These are phyloP conservation scores for Fusarium musae DNA, from an alignment of 2,329 filamentous ascomycete species.

Conservation along the genomic window DNA sequence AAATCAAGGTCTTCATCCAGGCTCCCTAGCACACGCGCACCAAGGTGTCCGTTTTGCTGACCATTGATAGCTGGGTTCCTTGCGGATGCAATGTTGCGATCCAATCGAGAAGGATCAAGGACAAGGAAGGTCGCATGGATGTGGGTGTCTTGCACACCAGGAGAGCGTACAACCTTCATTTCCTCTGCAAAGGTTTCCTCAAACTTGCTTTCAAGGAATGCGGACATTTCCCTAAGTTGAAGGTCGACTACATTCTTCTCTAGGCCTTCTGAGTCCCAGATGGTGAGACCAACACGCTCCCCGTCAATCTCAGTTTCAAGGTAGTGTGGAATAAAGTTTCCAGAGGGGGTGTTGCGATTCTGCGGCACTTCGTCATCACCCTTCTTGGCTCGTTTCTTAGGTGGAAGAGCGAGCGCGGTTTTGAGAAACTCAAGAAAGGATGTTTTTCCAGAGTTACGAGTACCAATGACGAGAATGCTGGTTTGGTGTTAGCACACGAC, in stretches of 20 bases:
- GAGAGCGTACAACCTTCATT: constrained; percentile 95
- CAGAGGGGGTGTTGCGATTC: constrained; percentile 62
- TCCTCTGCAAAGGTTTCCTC: constrained; percentile 98
- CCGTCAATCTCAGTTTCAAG: constrained; percentile 94
- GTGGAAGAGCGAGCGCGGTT: constrained; percentile 83
- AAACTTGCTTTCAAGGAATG: constrained; percentile 97
- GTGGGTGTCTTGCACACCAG: constrained; percentile 93
- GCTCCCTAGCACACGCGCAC: constrained; percentile 66
- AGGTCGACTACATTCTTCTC: constrained; percentile 96
- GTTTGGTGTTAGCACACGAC: constrained; percentile 1
- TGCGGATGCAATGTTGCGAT: constrained; percentile 79
- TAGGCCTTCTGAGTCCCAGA: constrained; percentile 96
- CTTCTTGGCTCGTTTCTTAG: constrained; percentile 75
- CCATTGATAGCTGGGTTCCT: constrained; percentile 65
- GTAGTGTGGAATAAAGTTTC: constrained; percentile 87
- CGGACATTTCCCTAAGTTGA: constrained; percentile 89
- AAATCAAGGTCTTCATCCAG: constrained; percentile 91
- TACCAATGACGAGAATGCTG: constrained; percentile 91
- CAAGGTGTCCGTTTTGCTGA: constrained; percentile 58
- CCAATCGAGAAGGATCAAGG: constrained; percentile 86
- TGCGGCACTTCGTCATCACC: constrained; percentile 69
- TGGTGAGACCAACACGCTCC: constrained; percentile 89
- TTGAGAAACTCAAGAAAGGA: constrained; percentile 97
- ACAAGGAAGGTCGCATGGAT: constrained; percentile 96
- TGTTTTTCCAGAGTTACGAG: constrained; percentile 89